phyloP scores from a whole-genome alignment of 495 filamentous ascomycete genomes.

The Haplographium delicatum region DNA sequence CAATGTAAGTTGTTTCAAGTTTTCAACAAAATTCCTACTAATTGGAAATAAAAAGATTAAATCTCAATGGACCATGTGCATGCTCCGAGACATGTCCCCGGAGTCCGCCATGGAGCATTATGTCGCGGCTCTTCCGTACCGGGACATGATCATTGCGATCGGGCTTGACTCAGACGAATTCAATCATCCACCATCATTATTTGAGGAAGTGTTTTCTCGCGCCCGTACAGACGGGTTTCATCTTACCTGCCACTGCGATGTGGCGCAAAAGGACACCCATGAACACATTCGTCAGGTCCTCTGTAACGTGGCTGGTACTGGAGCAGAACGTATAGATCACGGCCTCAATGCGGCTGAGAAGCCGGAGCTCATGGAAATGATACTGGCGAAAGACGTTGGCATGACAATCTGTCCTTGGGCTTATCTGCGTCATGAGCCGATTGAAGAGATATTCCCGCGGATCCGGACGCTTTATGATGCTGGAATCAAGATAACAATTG shows the following conservation, averaged over 20 bases:
- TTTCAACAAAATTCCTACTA: too few relatives aligned
- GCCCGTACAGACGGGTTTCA: conserved; percentile 47
- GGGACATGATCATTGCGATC: conserved; percentile 51
- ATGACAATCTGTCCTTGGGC: conserved; percentile 67
- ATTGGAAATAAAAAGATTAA: too few relatives aligned
- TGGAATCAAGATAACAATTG: conserved; percentile 60
- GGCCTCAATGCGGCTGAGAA: conserved; percentile 60
- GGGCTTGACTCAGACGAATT: conserved; percentile 65
- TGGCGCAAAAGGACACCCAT: conserved; percentile 66
- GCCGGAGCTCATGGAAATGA: conserved; percentile 45
- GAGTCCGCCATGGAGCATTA: conserved; percentile 44
- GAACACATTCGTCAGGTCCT: conserved; percentile 58
- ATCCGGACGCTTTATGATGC: conserved; percentile 57
- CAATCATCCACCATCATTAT: conserved; percentile 56
- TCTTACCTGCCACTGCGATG: conserved; percentile 55
- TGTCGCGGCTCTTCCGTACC: conserved; percentile 36
- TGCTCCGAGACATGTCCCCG: conserved; percentile 64
- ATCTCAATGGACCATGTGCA: conserved; percentile 55
- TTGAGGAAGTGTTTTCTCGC: conserved; percentile 48
- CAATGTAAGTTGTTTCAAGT: conserved; percentile 48
- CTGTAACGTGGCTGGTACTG: conserved; percentile 44
- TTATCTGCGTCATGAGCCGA: conserved; percentile 59
- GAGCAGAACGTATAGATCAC: conserved; percentile 55
- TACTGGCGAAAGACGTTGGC: conserved; percentile 49
- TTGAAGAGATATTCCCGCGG: conserved; percentile 48